Conservation (phyloP, 495 filamentous ascomycete species). For the Elaphomyces granulatus region DNA sequence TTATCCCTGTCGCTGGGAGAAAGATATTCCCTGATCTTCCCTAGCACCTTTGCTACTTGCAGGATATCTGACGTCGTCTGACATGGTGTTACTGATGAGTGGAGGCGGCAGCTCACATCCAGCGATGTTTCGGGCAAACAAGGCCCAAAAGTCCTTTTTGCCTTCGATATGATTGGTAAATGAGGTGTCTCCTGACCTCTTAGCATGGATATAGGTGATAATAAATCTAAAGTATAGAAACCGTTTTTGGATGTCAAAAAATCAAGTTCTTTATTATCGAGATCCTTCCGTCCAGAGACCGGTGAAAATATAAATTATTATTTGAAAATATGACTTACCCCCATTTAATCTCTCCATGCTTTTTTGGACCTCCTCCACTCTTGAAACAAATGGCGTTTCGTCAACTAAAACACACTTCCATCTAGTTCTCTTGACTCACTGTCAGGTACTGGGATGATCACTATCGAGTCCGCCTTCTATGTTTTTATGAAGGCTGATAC, state of each 20-base stretch:
- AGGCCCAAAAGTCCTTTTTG: slow-evolving; percentile 10
- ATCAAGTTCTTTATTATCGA: background rate
- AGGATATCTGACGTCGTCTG: no score
- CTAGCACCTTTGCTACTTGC: no score
- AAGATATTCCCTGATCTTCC: no score
- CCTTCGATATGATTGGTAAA: background rate
- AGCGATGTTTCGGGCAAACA: slow-evolving; percentile 10
- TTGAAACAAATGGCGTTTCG: no score
- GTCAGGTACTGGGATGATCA: background rate
- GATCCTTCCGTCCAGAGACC: background rate
- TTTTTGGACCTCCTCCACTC: background rate
- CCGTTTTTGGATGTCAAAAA: slow-evolving; percentile 2
- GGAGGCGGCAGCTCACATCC: slow-evolving; percentile 7
- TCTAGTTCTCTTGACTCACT: background rate
- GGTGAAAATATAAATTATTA: background rate
- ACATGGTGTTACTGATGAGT: background rate
- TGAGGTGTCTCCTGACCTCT: slow-evolving; percentile 1
- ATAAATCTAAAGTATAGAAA: slow-evolving; percentile 13
- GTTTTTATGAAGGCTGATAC: slow-evolving; percentile 1
- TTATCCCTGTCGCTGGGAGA: no score
- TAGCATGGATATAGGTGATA: slow-evolving; percentile 8
- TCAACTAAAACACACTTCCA: slow-evolving; percentile 3
- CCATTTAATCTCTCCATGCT: background rate
- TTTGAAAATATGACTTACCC: background rate
- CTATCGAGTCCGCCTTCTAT: background rate